Percentiles rank a stretch among this genome's conserved stretches.
Conservation (phyloP, 495 filamentous ascomycete species). For the Bacidia rubella region DNA sequence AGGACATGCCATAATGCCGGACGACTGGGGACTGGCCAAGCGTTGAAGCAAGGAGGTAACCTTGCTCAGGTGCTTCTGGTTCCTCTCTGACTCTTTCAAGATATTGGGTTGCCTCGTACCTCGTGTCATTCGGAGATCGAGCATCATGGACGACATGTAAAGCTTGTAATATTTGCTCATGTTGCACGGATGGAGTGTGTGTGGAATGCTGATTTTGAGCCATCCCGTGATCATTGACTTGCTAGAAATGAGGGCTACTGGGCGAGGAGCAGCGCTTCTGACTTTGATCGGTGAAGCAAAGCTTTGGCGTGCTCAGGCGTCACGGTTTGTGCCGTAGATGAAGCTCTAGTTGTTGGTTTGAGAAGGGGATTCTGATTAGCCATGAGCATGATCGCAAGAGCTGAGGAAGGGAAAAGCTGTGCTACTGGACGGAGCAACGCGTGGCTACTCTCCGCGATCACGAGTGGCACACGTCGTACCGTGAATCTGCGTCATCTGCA, state of each 20-base stretch:
- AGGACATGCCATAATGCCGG: constrained; percentile 81
- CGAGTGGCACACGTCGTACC: too few relatives aligned
- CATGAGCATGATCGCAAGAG: too few relatives aligned
- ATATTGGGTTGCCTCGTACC: constrained; percentile 66
- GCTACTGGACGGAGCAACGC: too few relatives aligned
- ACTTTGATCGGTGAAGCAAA: too few relatives aligned
- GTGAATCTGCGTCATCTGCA: too few relatives aligned
- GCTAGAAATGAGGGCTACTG: background rate
- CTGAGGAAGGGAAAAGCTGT: too few relatives aligned
- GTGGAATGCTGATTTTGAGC: background rate
- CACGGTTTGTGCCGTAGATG: too few relatives aligned
- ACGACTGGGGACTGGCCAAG: constrained; percentile 60
- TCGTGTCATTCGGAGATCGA: constrained; percentile 67
- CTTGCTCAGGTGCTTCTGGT: constrained; percentile 65
- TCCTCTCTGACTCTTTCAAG: constrained; percentile 72
- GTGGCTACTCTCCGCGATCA: too few relatives aligned
- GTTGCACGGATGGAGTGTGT: background rate
- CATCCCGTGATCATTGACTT: constrained; percentile 6
- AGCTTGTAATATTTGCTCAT: constrained; percentile 57
- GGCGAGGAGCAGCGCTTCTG: too few relatives aligned
- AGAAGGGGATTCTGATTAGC: too few relatives aligned
- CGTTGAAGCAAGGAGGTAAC: constrained; percentile 70
- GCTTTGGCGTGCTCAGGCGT: too few relatives aligned
- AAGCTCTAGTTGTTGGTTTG: too few relatives aligned
- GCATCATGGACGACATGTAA: constrained; percentile 76